A percentile compares a stretch with the other conserved stretches of the same genome.
phyloP scores from a whole-genome alignment of 23 red algal species.

The Chondrus crispus region DNA sequence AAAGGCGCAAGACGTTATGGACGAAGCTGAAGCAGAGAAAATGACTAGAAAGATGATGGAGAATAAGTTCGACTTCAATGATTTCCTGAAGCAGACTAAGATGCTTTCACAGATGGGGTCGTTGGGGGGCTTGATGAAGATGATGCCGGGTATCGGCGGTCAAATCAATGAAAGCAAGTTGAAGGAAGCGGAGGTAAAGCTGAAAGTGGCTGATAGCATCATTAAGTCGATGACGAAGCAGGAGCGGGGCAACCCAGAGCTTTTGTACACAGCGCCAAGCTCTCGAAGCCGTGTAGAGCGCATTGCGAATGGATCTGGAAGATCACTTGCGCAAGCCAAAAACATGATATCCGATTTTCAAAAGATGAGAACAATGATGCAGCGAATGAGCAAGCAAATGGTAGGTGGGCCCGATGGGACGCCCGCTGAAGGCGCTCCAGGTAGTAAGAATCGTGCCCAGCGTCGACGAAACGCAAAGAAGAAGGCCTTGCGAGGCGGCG shows the following conservation, averaged over 20 bases:
- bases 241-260: conserved; percentile 87
- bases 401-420: conserved; percentile 24
- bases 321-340: conserved; percentile 66
- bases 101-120: conserved; percentile 89
- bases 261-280: conserved; percentile 57
- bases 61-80: conserved; percentile 91
- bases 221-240: conserved; percentile 95
- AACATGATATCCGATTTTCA: conserved; percentile 74
- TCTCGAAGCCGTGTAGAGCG: conserved; percentile 64
- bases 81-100: conserved; percentile 94
- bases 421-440: not conserved
- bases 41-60: conserved; percentile 98
- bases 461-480: conserved; percentile 56
- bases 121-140: conserved; percentile 84
- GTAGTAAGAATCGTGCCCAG: conserved; percentile 49
- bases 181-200: conserved; percentile 62
- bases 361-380: conserved; percentile 89
- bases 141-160: conserved; percentile 85
- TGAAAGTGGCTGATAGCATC: conserved; percentile 82
- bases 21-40: conserved; percentile 77
- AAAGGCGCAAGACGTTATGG: conserved; percentile 89
- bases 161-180: conserved; percentile 65
- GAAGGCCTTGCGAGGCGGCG: conserved; percentile 30
- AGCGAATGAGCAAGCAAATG: conserved; percentile 82
- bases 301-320: conserved; percentile 80